Base-by-base conservation (phyloP, 495 filamentous ascomycete genomes). In the Xylaria intraflava region DNA sequence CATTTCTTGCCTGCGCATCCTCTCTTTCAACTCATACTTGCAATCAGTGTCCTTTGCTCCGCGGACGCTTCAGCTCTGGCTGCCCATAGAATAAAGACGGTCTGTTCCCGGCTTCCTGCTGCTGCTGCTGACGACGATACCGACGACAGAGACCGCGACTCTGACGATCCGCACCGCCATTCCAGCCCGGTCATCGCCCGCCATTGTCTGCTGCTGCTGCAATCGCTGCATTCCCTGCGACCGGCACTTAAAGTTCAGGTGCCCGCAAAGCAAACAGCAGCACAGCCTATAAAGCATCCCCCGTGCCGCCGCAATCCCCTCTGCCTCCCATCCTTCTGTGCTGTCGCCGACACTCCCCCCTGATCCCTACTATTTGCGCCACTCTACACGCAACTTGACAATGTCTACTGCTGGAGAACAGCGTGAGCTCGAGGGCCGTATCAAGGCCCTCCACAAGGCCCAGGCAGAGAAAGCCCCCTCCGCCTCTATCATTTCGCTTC, bases 391-490 rank as follows among this genome's bases (percentile, higher is more conserved):
- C 27, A 6, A 42, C 30, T 14, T 30, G 23, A 36, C 27, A 29
- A 55, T 48, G 45, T 33, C 45, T 19, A 39, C 45, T 14, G 88
- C 38, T 14, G 88, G n/a, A n/a, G n/a, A 96, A 60, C 79, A 82
- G 58, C 86, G 85, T 69, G 87, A 90, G 58, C 82, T 98, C 35
- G 81, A 85, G 40, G 68, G 79, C 48, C 82, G 81, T 62, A 81
- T 88, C 53, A 83, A 85, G 70, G 79, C 82, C 58, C 73, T 98
- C 56, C 75, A 78, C 63, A 95, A 94, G 77, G 88, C 88, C 29
- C 72, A 83, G n/a, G 71, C 72, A 31, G 79, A 78, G 43, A 81
- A 81, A 53, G 85, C 92, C 56, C 77, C 88, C 0, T 56, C 87
- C 7, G 60, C 80, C 7, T 79, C 70, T 53, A 75, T 95, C 46